Base-by-base conservation (phyloP, 2,329 filamentous ascomycete genomes). In the Stagonosporopsis tanaceti region DNA sequence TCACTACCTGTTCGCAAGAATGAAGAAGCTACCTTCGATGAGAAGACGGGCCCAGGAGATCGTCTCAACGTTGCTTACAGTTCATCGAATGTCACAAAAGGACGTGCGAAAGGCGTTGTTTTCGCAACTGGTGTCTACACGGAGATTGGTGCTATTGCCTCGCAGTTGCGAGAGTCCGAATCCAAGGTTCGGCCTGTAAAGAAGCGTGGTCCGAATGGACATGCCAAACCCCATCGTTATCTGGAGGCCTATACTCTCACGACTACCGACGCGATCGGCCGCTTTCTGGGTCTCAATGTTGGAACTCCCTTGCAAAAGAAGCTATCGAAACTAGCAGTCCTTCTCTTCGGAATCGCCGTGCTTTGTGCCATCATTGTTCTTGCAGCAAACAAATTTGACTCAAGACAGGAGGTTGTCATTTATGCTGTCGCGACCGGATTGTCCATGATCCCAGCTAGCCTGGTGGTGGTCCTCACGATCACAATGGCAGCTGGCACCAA, bases 141-240 rank as follows among this genome's bases (percentile, higher is more conserved):
- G 7, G 87, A 92, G 70, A 89, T 92, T 53, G 90, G 90, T 59
- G 86, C 86, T 61, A 92, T 93, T 62, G 89, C 90, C n/a, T 82
- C 85, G 38, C 78, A 89, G 47, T 80, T 93, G 24, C 85, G 87
- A 45, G 83, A 84, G 20, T 81, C 81, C 54, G 50, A 53, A 7
- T 57, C 50, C 50, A 66, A 58, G 68, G 69, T 50, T 61, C 70
- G 79, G 39, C 73, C 68, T 2, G 77, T 80, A 39, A 81, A 81
- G 70, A 81, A 81, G 70, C 76, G 78, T 17, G 78, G 72, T 34
- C 59, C 65, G 8, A 60, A 74, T 34, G 74, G 74, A 5, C 67
- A 64, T 27, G 74, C 74, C n/a, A 69, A 69, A 41, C 71, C 70
- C 1, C 72, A 76, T 59, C 70, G 74, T 32, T 71, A 75, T 44